These are phyloP conservation scores for Spergularia marina DNA, from an alignment of 148 eudicot genomes.

Conservation along the genomic window DNA sequence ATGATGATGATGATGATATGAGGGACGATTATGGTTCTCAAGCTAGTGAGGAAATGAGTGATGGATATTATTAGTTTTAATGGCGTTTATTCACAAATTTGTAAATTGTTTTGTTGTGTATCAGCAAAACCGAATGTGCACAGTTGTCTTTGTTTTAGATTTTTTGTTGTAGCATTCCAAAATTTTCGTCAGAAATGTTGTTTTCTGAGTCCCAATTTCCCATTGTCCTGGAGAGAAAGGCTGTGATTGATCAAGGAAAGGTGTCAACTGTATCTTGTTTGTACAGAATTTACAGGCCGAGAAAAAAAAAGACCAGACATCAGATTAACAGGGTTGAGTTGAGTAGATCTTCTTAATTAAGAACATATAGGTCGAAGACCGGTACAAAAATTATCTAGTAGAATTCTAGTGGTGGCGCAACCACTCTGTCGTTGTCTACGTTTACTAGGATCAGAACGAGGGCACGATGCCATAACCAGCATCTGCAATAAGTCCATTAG, in stretches of 20 bases:
- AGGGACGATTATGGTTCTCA: slow-evolving; percentile 3
- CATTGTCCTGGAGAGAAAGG: slow-evolving; percentile 6
- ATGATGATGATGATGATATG: not conserved
- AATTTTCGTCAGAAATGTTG: not conserved
- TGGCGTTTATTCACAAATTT: not conserved
- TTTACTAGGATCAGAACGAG: slow-evolving; percentile 26
- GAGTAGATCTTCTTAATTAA: slow-evolving; percentile 9
- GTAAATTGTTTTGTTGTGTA: slow-evolving; percentile 7
- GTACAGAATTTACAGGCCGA: slow-evolving; percentile 32
- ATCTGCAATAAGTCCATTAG: slow-evolving; percentile 46
- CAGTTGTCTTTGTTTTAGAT: not conserved
- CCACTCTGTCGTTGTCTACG: not conserved
- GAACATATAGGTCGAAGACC: slow-evolving; percentile 21
- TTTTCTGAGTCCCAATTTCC: not conserved
- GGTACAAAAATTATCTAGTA: slow-evolving; percentile 8
- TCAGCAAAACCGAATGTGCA: slow-evolving; percentile 1
- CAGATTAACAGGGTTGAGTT: slow-evolving; percentile 14
- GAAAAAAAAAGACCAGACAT: slow-evolving; percentile 3
- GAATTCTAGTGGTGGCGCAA: slow-evolving; percentile 2
- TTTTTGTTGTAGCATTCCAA: slow-evolving; percentile 4
- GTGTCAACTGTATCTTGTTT: slow-evolving; percentile 22
- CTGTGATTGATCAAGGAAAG: slow-evolving; percentile 11
- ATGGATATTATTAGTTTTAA: slow-evolving; percentile 3
- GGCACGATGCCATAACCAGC: slow-evolving; percentile 39
- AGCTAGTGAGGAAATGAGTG: not conserved